Percentiles rank a stretch among this genome's conserved stretches.
phyloP scores from a whole-genome alignment of 371 early-diverging fungal species.

The Mortierella sp. region DNA sequence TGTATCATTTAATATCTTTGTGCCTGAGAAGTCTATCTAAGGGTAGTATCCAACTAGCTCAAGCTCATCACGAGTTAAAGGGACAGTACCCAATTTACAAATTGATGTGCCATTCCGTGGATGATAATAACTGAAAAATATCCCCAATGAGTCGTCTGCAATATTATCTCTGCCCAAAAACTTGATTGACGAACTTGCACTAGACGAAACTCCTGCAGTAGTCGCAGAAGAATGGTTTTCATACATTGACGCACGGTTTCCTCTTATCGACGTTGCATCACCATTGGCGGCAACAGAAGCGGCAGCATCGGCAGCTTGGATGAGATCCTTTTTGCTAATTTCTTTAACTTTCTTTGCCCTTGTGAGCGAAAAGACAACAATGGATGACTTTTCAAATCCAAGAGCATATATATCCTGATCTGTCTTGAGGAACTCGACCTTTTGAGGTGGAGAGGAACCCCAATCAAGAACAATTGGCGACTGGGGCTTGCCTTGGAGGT shows the following conservation, averaged over 20 bases:
- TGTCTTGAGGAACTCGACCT: slow-evolving; percentile 46
- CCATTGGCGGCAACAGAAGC: neutral
- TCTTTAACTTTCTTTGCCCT: slow-evolving; percentile 40
- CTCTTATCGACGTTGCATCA: neutral
- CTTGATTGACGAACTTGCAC: slow-evolving; percentile 28
- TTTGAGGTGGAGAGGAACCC: slow-evolving; percentile 40
- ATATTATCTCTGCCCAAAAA: slow-evolving; percentile 43
- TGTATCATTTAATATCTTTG: too few relatives aligned
- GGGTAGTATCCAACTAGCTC: slow-evolving; percentile 35
- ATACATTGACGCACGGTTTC: neutral
- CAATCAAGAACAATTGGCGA: slow-evolving; percentile 47
- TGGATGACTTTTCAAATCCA: slow-evolving; percentile 43
- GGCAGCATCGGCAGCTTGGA: slow-evolving; percentile 17
- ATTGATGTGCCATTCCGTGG: slow-evolving; percentile 39
- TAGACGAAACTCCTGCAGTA: neutral
- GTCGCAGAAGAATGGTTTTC: neutral
- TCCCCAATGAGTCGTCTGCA: slow-evolving; percentile 41
- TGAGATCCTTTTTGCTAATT: slow-evolving; percentile 34
- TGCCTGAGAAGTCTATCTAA: neutral
- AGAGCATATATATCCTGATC: slow-evolving; percentile 41
- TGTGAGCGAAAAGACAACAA: slow-evolving; percentile 37
- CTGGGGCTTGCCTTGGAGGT: slow-evolving; percentile 41
- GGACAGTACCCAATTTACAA: slow-evolving; percentile 34
- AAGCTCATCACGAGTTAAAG: slow-evolving; percentile 24
- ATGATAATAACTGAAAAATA: slow-evolving; percentile 49